A percentile compares a stretch with the other conserved stretches of the same genome.
Evolutionary conservation across 768 basidiomycete genomes (phyloP).

Genomic region (Xerocomus potaroensis): DNA sequence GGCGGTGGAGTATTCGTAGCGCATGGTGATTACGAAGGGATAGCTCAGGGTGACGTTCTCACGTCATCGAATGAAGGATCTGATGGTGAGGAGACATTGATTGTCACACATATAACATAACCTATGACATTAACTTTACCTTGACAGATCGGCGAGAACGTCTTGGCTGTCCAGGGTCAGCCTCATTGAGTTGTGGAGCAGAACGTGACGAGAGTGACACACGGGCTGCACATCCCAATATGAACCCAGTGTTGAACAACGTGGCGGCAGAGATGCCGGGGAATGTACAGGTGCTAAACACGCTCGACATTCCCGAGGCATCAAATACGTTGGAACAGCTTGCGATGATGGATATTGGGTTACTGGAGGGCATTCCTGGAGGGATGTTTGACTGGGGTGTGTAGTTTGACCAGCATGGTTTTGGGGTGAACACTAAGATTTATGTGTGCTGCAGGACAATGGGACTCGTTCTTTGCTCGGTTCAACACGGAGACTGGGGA

Average conservation of each 20-base stretch:
- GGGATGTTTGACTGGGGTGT: constrained; percentile 87
- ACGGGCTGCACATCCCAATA: constrained; percentile 43
- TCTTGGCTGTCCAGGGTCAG: constrained; percentile 22
- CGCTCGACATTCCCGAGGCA: constrained; percentile 58
- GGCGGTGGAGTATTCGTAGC: constrained; percentile 88
- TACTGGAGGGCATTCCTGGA: constrained; percentile 76
- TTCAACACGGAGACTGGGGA: constrained; percentile 32
- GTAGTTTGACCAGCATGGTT: constrained; percentile 28
- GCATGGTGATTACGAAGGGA: constrained; percentile 45
- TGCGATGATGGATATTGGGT: constrained; percentile 61
- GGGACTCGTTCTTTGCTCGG: constrained; percentile 77
- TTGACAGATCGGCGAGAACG: constrained; percentile 15
- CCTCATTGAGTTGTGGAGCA: constrained; percentile 45
- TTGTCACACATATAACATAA: constrained; percentile 8
- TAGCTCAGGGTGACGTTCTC: constrained; percentile 56
- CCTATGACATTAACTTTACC: background rate
- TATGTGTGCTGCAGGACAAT: constrained; percentile 51
- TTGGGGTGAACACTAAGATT: background rate
- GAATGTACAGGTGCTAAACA: constrained; percentile 75
- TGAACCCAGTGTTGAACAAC: constrained; percentile 75
- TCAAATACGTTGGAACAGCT: constrained; percentile 56
- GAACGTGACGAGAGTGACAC: constrained; percentile 26
- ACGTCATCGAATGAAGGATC: constrained; percentile 41
- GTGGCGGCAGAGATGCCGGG: constrained; percentile 32
- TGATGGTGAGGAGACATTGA: constrained; percentile 44